Percentiles rank a stretch among this genome's conserved stretches.
Conservation (phyloP, 768 basidiomycete genomes). For the Pulveroboletus sp. region DNA sequence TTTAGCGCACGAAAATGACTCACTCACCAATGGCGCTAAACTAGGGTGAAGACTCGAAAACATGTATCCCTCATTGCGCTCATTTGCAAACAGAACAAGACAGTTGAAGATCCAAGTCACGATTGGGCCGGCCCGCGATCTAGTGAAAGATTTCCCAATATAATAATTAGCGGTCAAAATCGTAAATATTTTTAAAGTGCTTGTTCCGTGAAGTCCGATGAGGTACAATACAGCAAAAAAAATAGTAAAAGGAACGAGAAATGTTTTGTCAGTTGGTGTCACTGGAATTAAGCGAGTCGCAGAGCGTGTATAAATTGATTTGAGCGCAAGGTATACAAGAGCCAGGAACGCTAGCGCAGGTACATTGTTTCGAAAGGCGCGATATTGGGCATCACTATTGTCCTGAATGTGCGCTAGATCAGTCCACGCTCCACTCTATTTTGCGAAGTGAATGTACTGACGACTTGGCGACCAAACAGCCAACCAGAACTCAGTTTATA, state of each 20-base stretch:
- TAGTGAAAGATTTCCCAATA: slow-evolving; percentile 46
- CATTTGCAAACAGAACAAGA: slow-evolving; percentile 69
- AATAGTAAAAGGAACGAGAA: slow-evolving; percentile 55
- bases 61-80: slow-evolving; percentile 67
- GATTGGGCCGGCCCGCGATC: slow-evolving; percentile 43
- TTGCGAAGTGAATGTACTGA: slow-evolving; percentile 36
- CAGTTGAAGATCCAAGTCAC: slow-evolving; percentile 78
- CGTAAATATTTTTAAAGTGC: slow-evolving; percentile 66
- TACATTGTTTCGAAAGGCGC: slow-evolving; percentile 78
- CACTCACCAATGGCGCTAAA: slow-evolving; percentile 58
- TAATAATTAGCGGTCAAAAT: slow-evolving; percentile 70
- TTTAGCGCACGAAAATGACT: background rate
- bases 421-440: background rate
- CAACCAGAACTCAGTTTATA: slow-evolving; percentile 65
- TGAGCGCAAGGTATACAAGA: slow-evolving; percentile 50
- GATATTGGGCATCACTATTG: slow-evolving; percentile 88
- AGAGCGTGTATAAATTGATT: slow-evolving; percentile 43
- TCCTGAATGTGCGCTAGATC: slow-evolving; percentile 51
- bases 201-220: slow-evolving; percentile 73
- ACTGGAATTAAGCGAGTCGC: slow-evolving; percentile 18
- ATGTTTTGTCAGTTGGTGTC: slow-evolving; percentile 26
- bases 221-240: slow-evolving; percentile 62
- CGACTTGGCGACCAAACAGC: slow-evolving; percentile 75
- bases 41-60: slow-evolving; percentile 53
- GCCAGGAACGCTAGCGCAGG: slow-evolving; percentile 51